phyloP scores from a whole-genome alignment of 345 rosid genomes.

The Microcos paniculata region DNA sequence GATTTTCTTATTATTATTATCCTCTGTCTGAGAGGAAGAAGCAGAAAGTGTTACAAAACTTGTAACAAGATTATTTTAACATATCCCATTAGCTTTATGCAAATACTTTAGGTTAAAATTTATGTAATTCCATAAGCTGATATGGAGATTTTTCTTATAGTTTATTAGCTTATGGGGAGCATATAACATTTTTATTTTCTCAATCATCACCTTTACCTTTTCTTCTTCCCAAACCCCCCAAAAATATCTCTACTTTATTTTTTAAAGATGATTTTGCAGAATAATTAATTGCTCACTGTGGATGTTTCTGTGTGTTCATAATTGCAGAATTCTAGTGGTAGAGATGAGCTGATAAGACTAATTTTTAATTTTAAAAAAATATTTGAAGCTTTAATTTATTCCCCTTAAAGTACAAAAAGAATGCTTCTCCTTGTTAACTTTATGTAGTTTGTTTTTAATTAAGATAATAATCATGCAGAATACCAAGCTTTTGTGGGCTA shows the following conservation, averaged over 20 bases:
- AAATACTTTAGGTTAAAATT: constrained; percentile 9
- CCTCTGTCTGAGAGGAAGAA: constrained; percentile 40
- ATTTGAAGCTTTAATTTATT: constrained; percentile 7
- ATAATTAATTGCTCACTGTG: constrained; percentile 4
- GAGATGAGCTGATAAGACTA: not conserved
- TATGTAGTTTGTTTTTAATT: not conserved
- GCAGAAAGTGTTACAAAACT: constrained; percentile 39
- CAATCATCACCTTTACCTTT: constrained; percentile 21
- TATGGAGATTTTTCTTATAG: constrained; percentile 2
- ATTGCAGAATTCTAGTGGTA: not conserved
- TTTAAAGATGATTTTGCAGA: not conserved
- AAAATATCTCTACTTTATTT: not conserved
- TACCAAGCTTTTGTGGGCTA: constrained; percentile 1
- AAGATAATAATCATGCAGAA: not conserved
- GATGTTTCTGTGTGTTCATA: not conserved
- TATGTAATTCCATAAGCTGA: not conserved
- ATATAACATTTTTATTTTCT: constrained; percentile 20
- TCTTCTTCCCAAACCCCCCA: not conserved
- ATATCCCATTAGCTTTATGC: constrained; percentile 21
- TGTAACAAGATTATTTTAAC: constrained; percentile 38
- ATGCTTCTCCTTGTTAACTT: not conserved
- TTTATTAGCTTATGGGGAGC: not conserved
- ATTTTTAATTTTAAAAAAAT: not conserved
- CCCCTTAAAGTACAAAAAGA: constrained; percentile 20
- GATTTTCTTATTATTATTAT: not conserved